Percentiles rank a stretch among this genome's conserved stretches.
phyloP scores from a whole-genome alignment of 1,139 yeast species.

The Protomyces pachydermus region DNA sequence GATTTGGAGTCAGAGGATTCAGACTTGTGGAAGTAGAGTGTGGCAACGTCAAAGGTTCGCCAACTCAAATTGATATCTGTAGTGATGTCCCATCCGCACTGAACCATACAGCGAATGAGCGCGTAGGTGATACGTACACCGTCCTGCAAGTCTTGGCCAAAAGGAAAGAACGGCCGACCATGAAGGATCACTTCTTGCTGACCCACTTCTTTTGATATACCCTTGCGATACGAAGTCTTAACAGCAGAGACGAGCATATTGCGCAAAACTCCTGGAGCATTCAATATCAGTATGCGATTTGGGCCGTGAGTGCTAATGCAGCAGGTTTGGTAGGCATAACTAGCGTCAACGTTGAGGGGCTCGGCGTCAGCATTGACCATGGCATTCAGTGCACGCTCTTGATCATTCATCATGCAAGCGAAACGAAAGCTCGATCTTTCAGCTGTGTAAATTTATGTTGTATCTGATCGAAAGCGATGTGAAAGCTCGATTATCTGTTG shows the following conservation, averaged over 20 bases:
- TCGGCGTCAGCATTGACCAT: conserved; percentile 19
- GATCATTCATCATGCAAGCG: not conserved
- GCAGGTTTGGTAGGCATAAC: conserved; percentile 15
- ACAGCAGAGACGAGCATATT: conserved; percentile 12
- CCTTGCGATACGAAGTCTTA: conserved; percentile 8
- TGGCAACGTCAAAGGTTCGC: conserved; percentile 11
- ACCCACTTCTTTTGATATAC: conserved; percentile 8
- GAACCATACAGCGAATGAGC: conserved; percentile 17
- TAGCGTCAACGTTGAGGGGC: conserved; percentile 17
- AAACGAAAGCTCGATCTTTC: too few species aligned
- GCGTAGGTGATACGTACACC: conserved; percentile 15
- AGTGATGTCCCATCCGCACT: conserved; percentile 14
- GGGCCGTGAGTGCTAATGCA: conserved; percentile 17
- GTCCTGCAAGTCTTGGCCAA: conserved; percentile 9
- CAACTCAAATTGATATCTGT: conserved; percentile 5
- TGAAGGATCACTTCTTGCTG: conserved; percentile 10
- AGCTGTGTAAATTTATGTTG: too few species aligned
- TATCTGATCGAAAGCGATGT: too few species aligned
- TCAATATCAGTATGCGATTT: conserved; percentile 10
- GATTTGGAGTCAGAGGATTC: not conserved
- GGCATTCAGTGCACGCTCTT: conserved; percentile 5
- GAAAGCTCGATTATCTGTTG: too few species aligned
- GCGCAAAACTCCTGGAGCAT: conserved; percentile 14
- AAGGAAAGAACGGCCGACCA: conserved; percentile 11
- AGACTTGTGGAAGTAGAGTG: conserved; percentile 12